Base-by-base conservation (phyloP, 2,329 filamentous ascomycete species). In the Fusarium verrucosum region DNA sequence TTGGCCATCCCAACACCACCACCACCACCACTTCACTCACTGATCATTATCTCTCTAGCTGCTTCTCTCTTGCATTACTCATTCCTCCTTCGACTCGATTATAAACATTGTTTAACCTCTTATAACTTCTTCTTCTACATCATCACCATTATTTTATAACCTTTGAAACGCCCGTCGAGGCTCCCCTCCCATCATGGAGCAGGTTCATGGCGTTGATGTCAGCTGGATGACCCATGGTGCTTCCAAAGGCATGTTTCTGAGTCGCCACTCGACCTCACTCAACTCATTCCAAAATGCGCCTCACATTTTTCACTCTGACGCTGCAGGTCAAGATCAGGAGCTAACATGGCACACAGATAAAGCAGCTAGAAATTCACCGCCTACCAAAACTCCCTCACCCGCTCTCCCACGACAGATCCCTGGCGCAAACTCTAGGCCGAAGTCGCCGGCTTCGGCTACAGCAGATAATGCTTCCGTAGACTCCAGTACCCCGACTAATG, bases 201-300 rank as follows among this genome's bases (percentile, higher is more conserved):
- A 90, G 70, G 86, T 92, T 67, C 88, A 92, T 76, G 89, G 89
- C 68, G 86, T 96, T 73, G 92, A 96, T 79, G 92, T 96, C 74
- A 93, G 90, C 78, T 96, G 92, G 92, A 90, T 96, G 82, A 85
- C 85, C 70, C 91, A 95, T 78, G 90, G 91, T 74, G 87, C 89
- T 70, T 87, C 89, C 65, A 93, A 91, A 89, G 92, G 92, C 92
- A 83, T 78, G 84, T 78, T 51, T 50, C 40, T 38, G 16, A 58
- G 22, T 70, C 66, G 66, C 68, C 68, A 72, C 70, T 67, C 41
- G 28, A 46, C 55, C 45, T 41, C 50, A 57, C 41, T 46, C n/a
- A 32, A 30, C 35, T 53, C 40, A 54, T 40, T 43, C 35, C 26
- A 52, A 53, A 51, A 70, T 57, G 50, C 65, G 41, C 55, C 57